Conservation (phyloP, 352 stramenopile species). For the Globisporangium sylvaticum region DNA sequence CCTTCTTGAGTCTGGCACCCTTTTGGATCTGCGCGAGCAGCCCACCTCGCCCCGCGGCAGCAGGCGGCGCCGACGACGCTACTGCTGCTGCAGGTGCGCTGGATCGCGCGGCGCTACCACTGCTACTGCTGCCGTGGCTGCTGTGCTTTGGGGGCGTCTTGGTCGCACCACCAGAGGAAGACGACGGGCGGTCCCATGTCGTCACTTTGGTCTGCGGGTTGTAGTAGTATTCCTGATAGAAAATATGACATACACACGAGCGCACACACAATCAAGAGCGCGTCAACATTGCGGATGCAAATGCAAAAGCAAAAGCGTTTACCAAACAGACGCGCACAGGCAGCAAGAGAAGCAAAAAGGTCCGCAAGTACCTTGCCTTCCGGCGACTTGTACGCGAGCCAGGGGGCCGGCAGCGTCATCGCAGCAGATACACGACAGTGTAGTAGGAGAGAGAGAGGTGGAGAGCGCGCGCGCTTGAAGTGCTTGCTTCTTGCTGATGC, state of each 20-base stretch:
- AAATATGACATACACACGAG: neutral
- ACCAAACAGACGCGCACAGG: neutral
- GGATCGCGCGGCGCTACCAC: neutral
- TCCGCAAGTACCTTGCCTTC: conserved; percentile 68
- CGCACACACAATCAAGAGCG: neutral
- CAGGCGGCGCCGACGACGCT: conserved; percentile 10
- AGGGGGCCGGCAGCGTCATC: conserved; percentile 80
- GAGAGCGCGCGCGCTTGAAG: neutral
- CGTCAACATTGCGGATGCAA: neutral
- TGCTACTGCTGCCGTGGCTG: conserved; percentile 24
- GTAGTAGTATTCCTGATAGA: conserved; percentile 86
- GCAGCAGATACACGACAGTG: neutral
- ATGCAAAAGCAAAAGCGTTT: neutral
- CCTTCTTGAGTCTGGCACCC: conserved; percentile 73
- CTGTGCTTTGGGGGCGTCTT: conserved; percentile 39
- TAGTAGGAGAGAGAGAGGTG: neutral
- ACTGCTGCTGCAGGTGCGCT: neutral
- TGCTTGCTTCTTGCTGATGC: neutral
- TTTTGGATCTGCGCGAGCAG: conserved; percentile 72
- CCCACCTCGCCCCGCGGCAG: conserved; percentile 38
- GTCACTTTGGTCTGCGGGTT: conserved; percentile 87
- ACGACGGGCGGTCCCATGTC: conserved; percentile 69
- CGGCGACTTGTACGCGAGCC: conserved; percentile 83
- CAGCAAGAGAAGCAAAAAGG: neutral
- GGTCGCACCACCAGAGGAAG: conserved; percentile 17